Base-by-base conservation (phyloP, 2,329 filamentous ascomycete species). In the Orbilia javanica region DNA sequence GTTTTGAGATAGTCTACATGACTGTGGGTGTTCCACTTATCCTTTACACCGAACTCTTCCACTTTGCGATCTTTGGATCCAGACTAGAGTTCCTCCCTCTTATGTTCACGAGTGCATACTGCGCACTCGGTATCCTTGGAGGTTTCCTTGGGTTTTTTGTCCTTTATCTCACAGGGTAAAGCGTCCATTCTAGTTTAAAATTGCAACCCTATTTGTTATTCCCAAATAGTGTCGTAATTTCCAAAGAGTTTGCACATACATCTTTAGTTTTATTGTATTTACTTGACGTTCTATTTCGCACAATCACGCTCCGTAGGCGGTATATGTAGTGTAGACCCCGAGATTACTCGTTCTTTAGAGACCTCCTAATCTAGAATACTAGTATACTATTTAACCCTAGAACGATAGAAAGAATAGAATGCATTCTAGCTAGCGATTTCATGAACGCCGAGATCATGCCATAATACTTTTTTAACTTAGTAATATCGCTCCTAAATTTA, bases 81-180 rank as follows among this genome's bases (percentile, higher is more conserved):
- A 89, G 87, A 79, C 93, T 92, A 82, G 93, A 97, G 84, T 99
- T 98, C 84, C 85, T 99, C 68, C 96, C 96, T 27, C 86, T 98
- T 81, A 98, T 99, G 95, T 96, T 98, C 83, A 97, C 91, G 81
- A 98, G 95, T 86, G 92, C 93, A 11, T 99, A 98, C 84, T 93
- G 92, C 36, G 96, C 96, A 3, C 87, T 98, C 73, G 96, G 96
- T n/a, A 94, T 98, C 0, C 90, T 97, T 18, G 94, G 93, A 2
- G 98, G 96, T 85, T 98, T 95, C 95, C 82, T 97, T 46, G 94
- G 96, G 8, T 97, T 97, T 83, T 89, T 94, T 86, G 92, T 97
- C 34, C 94, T 98, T 63, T 98, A 95, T 85, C 94, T 97, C 82
- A 88, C 86, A 29, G 42, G 62, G 25, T 80, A 27, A 60, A 31